These are phyloP conservation scores for Lactifluus hygrophoroides DNA, from an alignment of 768 basidiomycete species.

Conservation along the genomic window DNA sequence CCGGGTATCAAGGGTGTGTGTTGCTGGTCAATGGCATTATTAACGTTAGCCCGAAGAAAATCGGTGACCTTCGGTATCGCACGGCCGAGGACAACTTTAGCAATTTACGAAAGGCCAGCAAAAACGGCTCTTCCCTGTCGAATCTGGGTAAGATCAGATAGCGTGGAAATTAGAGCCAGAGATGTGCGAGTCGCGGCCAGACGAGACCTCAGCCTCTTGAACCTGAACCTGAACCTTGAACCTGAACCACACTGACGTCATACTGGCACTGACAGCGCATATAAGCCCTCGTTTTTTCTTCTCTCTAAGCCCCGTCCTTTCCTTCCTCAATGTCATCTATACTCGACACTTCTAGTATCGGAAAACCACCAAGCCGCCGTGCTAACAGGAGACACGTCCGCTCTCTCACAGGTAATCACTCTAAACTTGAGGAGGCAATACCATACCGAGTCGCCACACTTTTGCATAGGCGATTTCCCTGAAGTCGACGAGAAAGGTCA, in stretches of 20 bases:
- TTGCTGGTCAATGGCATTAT: background rate
- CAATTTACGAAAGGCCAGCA: background rate
- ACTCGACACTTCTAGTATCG: constrained; percentile 7
- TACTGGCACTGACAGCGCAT: constrained; percentile 1
- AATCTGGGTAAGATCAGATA: constrained; percentile 3
- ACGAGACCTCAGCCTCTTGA: background rate
- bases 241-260: constrained; percentile 3
- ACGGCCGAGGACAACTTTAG: background rate
- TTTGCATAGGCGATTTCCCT: constrained; percentile 59
- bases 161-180: background rate
- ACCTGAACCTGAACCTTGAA: background rate
- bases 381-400: constrained; percentile 19
- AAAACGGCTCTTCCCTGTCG: background rate
- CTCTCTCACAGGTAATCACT: constrained; percentile 42
- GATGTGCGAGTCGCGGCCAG: background rate
- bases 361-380: constrained; percentile 4
- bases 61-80: background rate
- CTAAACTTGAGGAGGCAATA: background rate
- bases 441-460: background rate
- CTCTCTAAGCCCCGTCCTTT: background rate
- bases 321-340: constrained; percentile 10
- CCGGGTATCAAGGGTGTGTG: background rate
- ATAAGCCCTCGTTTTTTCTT: background rate
- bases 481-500: constrained; percentile 69
- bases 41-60: background rate